Conservation (phyloP, 352 stramenopile genomes). For the Globisporangium uncinulatum region DNA sequence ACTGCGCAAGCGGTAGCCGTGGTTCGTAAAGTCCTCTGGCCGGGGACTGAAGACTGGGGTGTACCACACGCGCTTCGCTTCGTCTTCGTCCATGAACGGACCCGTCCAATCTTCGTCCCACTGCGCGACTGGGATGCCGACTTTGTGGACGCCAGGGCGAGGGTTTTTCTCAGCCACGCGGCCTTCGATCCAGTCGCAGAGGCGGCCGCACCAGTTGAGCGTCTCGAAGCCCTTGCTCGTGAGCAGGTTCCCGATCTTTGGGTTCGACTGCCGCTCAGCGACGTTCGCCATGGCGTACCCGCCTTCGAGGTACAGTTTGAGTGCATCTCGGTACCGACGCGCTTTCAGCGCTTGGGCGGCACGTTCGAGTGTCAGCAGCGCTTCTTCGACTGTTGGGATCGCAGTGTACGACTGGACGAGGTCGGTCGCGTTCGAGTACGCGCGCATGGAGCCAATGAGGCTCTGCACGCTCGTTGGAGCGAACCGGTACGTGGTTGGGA, state of each 20-base stretch:
- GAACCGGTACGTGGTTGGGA: constrained; percentile 60
- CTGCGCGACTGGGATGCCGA: constrained; percentile 56
- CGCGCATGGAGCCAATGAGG: constrained; percentile 75
- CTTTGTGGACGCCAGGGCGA: constrained; percentile 71
- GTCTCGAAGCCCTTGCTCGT: constrained; percentile 84
- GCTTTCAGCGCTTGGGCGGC: constrained; percentile 48
- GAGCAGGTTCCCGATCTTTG: constrained; percentile 83
- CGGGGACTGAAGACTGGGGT: constrained; percentile 68
- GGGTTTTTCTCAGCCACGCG: constrained; percentile 71
- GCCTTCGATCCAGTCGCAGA: constrained; percentile 84
- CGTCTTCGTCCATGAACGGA: constrained; percentile 64
- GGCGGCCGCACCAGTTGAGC: constrained; percentile 75
- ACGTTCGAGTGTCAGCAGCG: constrained; percentile 65
- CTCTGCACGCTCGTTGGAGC: constrained; percentile 50
- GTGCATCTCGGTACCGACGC: constrained; percentile 67
- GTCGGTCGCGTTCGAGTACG: constrained; percentile 67
- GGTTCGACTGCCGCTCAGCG: constrained; percentile 66
- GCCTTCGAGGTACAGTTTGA: constrained; percentile 80
- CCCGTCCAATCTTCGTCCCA: constrained; percentile 79
- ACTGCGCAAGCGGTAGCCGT: constrained; percentile 69
- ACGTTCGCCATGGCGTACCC: constrained; percentile 83
- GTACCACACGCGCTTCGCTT: constrained; percentile 76
- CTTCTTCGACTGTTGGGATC: constrained; percentile 74
- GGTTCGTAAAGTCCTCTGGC: constrained; percentile 70
- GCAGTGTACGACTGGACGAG: constrained; percentile 72